Evolutionary conservation across 2,329 filamentous ascomycete genomes (phyloP), one percentile per base, ranked within the genome.

Genomic region (Onygenales sp.): DNA sequence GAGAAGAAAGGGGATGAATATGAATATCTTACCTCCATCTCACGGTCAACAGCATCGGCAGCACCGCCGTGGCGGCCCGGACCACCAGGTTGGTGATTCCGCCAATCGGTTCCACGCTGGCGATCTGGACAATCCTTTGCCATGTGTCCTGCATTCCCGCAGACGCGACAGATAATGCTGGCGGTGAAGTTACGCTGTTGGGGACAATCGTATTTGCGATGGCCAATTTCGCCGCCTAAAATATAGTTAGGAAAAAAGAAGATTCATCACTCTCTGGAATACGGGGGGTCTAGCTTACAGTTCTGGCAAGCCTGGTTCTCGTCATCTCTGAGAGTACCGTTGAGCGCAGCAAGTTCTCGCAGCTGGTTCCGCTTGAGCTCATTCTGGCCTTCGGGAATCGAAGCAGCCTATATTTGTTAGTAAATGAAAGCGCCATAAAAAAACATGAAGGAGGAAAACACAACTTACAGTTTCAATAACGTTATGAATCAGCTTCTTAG

Each of bases 281-380:
- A 39, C 33, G n/a, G 41, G 7, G 43, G 42, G 38, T 21, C 31
- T 31, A 52, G 71, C 77, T 69, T 72, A 76, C 83, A 98, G 78
- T 98, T 98, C 76, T 98, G 93, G 75, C 93, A 98, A 60, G 93
- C 93, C 71, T 98, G 93, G 72, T 98, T 98, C 71, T 98, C 93
- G 66, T 98, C 93, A 68, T 98, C 93, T 77, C 93, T 92, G 17
- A 98, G 85, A 7, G 93, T 98, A 82, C 93, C 93, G 83, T 98
- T 98, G 64, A 98, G 86, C 31, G 93, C 90, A 43, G 93, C 93
- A 60, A 98, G 87, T 72, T 98, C 93, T 73, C 93, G 89, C 54
- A 98, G 86, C 74, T 98, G 93, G 73, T 97, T 97, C 53, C 93
- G 86, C 82, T 98, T 98, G 65, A 98, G 85, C 72, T 97, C 93